phyloP scores from a whole-genome alignment of 208 protist genomes.

The Trypanosomatidae sp. region DNA sequence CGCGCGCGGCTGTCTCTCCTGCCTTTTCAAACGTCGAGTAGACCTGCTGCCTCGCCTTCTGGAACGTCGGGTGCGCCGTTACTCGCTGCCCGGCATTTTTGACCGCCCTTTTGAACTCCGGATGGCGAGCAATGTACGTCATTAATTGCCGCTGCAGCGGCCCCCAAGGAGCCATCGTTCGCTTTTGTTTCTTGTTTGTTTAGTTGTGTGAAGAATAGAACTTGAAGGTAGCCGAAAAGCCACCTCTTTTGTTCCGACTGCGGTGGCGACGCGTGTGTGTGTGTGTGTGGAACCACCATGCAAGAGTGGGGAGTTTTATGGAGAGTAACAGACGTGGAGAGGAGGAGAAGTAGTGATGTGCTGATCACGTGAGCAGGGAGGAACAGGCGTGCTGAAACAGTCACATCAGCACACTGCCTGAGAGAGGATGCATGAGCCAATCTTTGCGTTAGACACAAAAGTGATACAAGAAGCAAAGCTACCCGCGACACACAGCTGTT shows the following conservation, averaged over 20 bases:
- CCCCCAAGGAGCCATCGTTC: conserved; percentile 37
- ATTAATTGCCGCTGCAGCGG: conserved; percentile 40
- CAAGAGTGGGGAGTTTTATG: neutral
- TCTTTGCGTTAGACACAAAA: too few species aligned
- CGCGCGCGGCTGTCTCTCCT: conserved; percentile 11
- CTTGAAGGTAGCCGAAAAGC: too few species aligned
- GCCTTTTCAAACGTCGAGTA: conserved; percentile 18
- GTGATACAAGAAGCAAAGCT: too few species aligned
- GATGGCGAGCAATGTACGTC: conserved; percentile 33
- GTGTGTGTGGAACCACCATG: neutral
- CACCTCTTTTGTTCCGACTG: too few species aligned
- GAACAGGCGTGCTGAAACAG: too few species aligned
- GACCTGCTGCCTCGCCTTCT: conserved; percentile 18
- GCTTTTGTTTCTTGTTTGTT: too few species aligned
- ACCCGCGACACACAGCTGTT: too few species aligned
- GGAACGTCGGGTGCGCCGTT: conserved; percentile 18
- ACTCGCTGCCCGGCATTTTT: conserved; percentile 28
- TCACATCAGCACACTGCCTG: too few species aligned
- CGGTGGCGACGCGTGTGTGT: neutral
- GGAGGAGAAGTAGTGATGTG: too few species aligned
- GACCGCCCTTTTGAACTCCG: conserved; percentile 33
- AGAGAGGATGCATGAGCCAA: too few species aligned
- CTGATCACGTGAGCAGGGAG: too few species aligned
- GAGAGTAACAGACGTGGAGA: neutral
- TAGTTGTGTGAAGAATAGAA: too few species aligned